Conservation (phyloP, 116 monocot genomes). For the Cymodocea nodosa region DNA sequence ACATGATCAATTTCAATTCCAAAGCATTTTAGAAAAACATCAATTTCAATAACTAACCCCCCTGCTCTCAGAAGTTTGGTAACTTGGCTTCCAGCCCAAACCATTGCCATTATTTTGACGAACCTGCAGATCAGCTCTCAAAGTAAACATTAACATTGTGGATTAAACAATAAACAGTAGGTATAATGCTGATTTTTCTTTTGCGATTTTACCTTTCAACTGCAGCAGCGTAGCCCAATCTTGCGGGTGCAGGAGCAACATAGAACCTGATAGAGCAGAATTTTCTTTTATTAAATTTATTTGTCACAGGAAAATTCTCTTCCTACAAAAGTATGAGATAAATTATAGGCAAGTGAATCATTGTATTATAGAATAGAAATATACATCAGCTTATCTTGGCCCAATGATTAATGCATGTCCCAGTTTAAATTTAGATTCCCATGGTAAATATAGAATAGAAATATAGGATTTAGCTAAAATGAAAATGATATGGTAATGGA, state of each 20-base stretch:
- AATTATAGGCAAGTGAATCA: too few relatives aligned
- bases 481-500: background rate
- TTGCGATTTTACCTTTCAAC: constrained; percentile 38
- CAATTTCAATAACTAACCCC: constrained; percentile 34
- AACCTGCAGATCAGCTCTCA: constrained; percentile 34
- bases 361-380: too few relatives aligned
- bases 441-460: background rate
- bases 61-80: constrained; percentile 78
- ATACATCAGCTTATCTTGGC: too few relatives aligned
- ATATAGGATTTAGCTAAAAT: background rate
- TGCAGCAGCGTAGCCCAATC: constrained; percentile 66
- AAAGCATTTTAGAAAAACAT: too few relatives aligned
- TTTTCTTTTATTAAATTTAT: too few relatives aligned
- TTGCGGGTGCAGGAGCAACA: constrained; percentile 77
- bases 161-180: background rate
- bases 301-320: too few relatives aligned
- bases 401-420: too few relatives aligned
- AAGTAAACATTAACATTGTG: background rate
- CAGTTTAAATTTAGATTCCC: too few relatives aligned
- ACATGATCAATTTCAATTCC: too few relatives aligned
- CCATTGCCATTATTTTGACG: constrained; percentile 78
- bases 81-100: constrained; percentile 98
- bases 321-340: too few relatives aligned
- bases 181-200: too few relatives aligned
- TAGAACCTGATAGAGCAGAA: constrained; percentile 53